phyloP scores from a whole-genome alignment of 768 basidiomycete species.

The Kwoniella dendrophila region DNA sequence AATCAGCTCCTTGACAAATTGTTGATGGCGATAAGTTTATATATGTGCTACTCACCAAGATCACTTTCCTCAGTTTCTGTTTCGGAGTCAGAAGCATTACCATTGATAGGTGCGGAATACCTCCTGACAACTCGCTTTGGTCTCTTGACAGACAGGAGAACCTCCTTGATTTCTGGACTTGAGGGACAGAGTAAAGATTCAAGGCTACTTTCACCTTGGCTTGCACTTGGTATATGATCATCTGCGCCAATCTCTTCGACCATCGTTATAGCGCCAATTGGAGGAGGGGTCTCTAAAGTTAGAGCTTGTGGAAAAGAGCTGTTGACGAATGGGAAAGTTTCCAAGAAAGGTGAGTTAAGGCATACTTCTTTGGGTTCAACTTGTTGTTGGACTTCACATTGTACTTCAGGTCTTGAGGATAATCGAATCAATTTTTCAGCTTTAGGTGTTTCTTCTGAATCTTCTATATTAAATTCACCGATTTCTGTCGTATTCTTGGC shows the following conservation, averaged over 20 bases:
- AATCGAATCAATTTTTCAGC: slow-evolving; percentile 1
- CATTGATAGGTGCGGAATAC: background rate
- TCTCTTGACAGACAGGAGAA: background rate
- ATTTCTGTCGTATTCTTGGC: background rate
- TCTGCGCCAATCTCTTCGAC: background rate
- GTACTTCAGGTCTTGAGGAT: background rate
- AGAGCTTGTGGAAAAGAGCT: background rate
- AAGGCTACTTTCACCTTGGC: no score
- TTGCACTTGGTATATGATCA: no score
- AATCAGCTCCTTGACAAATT: background rate
- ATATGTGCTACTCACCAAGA: slow-evolving; percentile 25
- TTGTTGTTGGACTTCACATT: background rate
- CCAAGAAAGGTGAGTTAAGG: slow-evolving; percentile 18
- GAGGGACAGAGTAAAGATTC: slow-evolving; percentile 8
- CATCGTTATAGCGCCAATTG: background rate
- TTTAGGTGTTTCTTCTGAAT: background rate
- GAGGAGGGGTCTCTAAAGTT: background rate
- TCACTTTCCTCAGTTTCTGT: slow-evolving; percentile 30
- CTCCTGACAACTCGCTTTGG: slow-evolving; percentile 4
- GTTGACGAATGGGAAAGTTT: background rate
- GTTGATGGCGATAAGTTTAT: background rate
- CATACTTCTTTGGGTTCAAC: background rate
- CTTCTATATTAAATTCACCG: background rate
- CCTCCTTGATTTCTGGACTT: slow-evolving; percentile 14
- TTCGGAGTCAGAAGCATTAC: background rate